Evolutionary conservation across 2,329 filamentous ascomycete species (phyloP).

Genomic region (Ophiosphaerella korrae): DNA sequence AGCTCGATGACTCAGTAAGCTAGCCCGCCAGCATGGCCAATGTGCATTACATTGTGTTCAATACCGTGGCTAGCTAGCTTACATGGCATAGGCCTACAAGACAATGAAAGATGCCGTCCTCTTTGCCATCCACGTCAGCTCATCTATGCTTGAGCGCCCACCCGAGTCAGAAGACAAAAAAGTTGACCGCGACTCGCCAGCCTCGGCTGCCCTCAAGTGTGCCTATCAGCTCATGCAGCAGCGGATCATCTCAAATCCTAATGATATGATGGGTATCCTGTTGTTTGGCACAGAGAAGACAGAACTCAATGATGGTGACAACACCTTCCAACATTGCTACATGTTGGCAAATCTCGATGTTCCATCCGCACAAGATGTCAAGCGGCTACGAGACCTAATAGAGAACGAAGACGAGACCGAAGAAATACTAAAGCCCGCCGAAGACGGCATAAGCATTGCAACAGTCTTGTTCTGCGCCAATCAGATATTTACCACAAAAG

Average conservation of each 20-base stretch:
- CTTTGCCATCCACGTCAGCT: conserved; percentile 89
- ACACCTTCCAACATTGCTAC: conserved; percentile 87
- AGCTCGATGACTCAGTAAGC: conserved; percentile 68
- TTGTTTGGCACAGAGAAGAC: conserved; percentile 89
- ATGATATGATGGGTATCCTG: conserved; percentile 95
- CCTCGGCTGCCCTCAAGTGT: conserved; percentile 86
- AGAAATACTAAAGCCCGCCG: conserved; percentile 71
- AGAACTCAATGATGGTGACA: conserved; percentile 51
- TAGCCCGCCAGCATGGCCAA: background rate
- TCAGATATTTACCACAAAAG: conserved; percentile 93
- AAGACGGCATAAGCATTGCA: conserved; percentile 76
- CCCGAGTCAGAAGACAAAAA: conserved; percentile 69
- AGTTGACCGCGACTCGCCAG: conserved; percentile 75
- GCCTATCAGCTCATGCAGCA: conserved; percentile 97
- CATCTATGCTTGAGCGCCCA: conserved; percentile 78
- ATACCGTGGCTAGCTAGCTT: conserved; percentile 4
- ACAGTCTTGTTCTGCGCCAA: conserved; percentile 95
- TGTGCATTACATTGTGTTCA: conserved; percentile 6
- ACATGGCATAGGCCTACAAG: conserved; percentile 70
- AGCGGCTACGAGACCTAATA: conserved; percentile 73
- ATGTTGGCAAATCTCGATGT: conserved; percentile 86
- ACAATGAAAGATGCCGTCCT: conserved; percentile 96
- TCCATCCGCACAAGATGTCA: conserved; percentile 85
- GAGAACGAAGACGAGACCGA: conserved; percentile 77
- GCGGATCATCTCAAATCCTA: conserved; percentile 94